phyloP scores from a whole-genome alignment of 2,329 filamentous ascomycete genomes.

The Verticillium nubilum region DNA sequence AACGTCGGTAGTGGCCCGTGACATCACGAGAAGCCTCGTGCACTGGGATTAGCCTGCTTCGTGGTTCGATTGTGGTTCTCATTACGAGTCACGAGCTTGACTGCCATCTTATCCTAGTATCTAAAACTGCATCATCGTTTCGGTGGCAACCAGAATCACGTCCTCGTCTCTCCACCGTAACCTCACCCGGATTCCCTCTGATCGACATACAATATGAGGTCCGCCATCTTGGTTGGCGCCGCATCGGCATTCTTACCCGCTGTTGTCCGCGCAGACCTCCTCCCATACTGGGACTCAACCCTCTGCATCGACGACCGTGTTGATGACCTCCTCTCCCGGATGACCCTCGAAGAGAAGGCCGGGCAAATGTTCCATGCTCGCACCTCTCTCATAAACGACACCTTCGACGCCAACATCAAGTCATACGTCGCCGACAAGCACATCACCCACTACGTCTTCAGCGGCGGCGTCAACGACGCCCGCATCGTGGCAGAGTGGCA shows the following conservation, averaged over 20 bases:
- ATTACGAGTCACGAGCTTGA: too few species aligned
- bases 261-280: not conserved
- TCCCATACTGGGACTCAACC: conserved; percentile 21
- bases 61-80: not conserved
- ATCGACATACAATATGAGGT: not conserved
- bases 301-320: conserved; percentile 38
- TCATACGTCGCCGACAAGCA: conserved; percentile 24
- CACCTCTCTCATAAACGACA: conserved; percentile 18
- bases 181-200: not conserved
- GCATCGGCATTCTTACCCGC: not conserved
- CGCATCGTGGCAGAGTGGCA: conserved; percentile 28
- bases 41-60: not conserved
- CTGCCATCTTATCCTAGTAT: too few species aligned
- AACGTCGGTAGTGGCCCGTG: not conserved
- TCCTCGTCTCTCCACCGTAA: too few species aligned
- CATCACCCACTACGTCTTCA: conserved; percentile 41
- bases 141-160: too few species aligned
- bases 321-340: conserved; percentile 36
- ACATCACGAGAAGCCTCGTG: not conserved
- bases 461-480: conserved; percentile 35
- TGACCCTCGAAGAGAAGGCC: conserved; percentile 42
- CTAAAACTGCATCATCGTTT: too few species aligned
- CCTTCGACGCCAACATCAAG: conserved; percentile 18
- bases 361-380: conserved; percentile 40
- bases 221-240: not conserved